Base-by-base conservation (phyloP, 208 protist genomes). In the Wallacemonas sp. region DNA sequence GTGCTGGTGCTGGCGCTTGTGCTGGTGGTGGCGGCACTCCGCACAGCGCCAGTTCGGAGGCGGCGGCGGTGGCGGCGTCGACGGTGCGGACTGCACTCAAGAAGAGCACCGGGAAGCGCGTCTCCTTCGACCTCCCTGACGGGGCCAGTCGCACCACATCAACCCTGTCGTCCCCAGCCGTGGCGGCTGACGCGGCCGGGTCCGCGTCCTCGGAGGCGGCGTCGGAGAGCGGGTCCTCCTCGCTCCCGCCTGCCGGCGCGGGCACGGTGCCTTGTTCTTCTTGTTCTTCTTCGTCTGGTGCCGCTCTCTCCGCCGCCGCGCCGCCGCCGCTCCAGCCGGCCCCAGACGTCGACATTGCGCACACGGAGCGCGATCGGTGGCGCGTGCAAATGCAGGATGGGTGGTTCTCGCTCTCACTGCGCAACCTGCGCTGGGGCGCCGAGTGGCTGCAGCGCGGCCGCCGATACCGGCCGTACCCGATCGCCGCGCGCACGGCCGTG, bases 331-430 rank as follows among this genome's bases (percentile, higher is more conserved):
- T 78, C 3, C 25, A 36, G 14, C 66, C 79, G 23, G 36, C 66
- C 23, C 72, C 82, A 12, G 90, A 93, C 66, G 77, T 73, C 3
- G 82, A 81, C 31, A 50, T 95, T 44, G 70, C 89, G 32, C 73
- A 74, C 33, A 32, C 66, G 33, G 90, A 95, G 77, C 80, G 63
- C 16, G 70, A 42, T 57, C 82, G 86, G 28, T 86, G 77, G 79
- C 46, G 67, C 39, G 68, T 78, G 45, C 54, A 74, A 5, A 76
- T 87, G 66, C 89, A 89, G 68, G 86, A 89, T 63, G 69, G 70
- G 25, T 92, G 87, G 85, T 72, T 86, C 65, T 87, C 87, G 42
- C 82, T 85, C 54, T 65, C 71, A 33, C 52, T 70, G 12, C 87
- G 79, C 32, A 59, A 73, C 38, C 72, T 81, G n/a, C 77, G 81